Evolutionary conservation across 2,329 filamentous ascomycete genomes (phyloP), one percentile per base, ranked within the genome.

Genomic region (Ustilaginoidea virens): DNA sequence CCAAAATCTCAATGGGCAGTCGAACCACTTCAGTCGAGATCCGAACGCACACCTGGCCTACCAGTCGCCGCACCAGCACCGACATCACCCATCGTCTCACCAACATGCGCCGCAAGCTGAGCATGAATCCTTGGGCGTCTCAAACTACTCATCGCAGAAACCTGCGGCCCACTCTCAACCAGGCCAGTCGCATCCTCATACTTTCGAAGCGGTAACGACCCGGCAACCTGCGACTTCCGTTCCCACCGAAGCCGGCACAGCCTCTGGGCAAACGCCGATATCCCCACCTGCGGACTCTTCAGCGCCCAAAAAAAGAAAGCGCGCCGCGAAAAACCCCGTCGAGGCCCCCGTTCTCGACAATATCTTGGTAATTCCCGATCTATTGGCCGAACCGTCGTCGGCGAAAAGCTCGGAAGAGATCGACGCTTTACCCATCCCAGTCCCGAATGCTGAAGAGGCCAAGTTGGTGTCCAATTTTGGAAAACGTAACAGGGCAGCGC

Each of bases 251-350:
- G 13, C 24, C 10, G 24, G 14, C n/a, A 12, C 4, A 12, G 24
- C 3, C 6, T 7, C 14, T 7, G 24, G 24, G 14, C 14, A 14
- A 17, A 16, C 26, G 3, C 12, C 31, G 19, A 29, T 18, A 16
- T 17, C 32, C 5, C 32, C 32, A 6, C 30, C 38, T 7, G 34
- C 35, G 21, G 50, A 54, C 14, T 46, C 47, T 12, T 37, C 42
- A 12, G 41, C 41, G 10, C 24, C 26, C 3, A 58, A 56, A 40
- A 58, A 55, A 41, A 50, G 53, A 22, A 60, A 59, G 35, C 48
- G 53, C 4, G 34, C 32, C 4, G 24, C 36, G 2, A 58, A 49
- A 37, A 41, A 30, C 21, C 39, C 37, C 5, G 31, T 40, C 3
- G 49, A 52, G 19, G 37, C 35, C 1, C 32, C 39, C 5, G 39